phyloP scores from a whole-genome alignment of 2,329 filamentous ascomycete species.

The Arthrobotrys conoides region DNA sequence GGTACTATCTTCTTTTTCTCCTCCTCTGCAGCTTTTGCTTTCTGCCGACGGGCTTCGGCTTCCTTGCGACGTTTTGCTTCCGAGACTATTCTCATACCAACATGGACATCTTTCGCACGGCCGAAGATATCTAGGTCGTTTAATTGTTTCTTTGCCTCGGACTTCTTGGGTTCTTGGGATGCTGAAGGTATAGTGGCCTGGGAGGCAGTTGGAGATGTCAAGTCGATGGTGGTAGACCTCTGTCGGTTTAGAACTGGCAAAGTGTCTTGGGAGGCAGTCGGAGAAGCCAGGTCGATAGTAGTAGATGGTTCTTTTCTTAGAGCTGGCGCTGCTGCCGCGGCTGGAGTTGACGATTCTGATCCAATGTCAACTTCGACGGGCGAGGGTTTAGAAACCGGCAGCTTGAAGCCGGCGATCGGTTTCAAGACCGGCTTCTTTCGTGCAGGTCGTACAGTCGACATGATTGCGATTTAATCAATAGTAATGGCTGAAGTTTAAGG shows the following conservation, averaged over 20 bases:
- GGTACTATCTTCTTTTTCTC: constrained; percentile 20
- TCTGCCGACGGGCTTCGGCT: constrained; percentile 22
- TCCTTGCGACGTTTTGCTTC: constrained; percentile 31
- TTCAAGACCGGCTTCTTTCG: constrained; percentile 38
- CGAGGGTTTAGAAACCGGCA: neutral
- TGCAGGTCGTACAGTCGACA: constrained; percentile 29
- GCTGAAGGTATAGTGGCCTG: neutral
- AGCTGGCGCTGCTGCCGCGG: no score
- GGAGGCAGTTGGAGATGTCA: constrained; percentile 14
- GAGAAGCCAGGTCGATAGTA: neutral
- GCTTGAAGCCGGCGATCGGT: constrained; percentile 39
- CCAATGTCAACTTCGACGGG: neutral
- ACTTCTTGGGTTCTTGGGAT: neutral
- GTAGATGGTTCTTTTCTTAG: neutral
- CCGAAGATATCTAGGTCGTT: constrained; percentile 54
- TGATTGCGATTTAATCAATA: neutral
- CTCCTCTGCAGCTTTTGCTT: constrained; percentile 3
- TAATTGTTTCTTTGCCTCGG: constrained; percentile 16
- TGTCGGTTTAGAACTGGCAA: neutral
- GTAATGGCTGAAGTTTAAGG: neutral
- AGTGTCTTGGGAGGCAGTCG: constrained; percentile 12
- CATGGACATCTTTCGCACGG: constrained; percentile 47
- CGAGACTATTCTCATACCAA: constrained; percentile 39
- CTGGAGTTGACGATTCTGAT: neutral
- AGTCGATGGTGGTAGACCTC: neutral